Conservation (phyloP, 2,329 filamentous ascomycete genomes). For the Coleophoma cylindrospora region DNA sequence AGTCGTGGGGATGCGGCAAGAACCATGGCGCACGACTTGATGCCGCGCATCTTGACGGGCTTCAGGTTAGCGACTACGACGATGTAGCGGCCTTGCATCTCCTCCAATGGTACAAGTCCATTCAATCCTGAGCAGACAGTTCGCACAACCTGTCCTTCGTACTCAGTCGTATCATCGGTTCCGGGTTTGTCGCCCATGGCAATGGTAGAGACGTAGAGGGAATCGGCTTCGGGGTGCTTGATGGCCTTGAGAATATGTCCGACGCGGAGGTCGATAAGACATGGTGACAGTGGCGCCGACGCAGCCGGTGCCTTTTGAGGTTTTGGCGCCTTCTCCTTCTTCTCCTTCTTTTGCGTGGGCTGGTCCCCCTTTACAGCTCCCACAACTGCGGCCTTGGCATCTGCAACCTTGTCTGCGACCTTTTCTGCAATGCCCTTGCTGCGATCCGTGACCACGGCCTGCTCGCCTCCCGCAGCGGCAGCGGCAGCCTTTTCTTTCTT, state of each 20-base stretch:
- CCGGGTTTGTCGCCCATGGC: slow-evolving; percentile 85
- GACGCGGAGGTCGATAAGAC: slow-evolving; percentile 89
- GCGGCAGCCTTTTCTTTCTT: slow-evolving; percentile 87
- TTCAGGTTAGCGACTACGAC: slow-evolving; percentile 97
- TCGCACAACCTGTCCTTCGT: slow-evolving; percentile 85
- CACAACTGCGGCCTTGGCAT: slow-evolving; percentile 27
- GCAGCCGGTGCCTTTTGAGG: slow-evolving; percentile 60
- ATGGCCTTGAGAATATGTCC: slow-evolving; percentile 96
- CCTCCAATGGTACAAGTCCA: slow-evolving; percentile 83
- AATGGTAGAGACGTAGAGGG: slow-evolving; percentile 91
- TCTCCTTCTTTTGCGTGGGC: slow-evolving; percentile 70
- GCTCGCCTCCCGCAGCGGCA: slow-evolving; percentile 46
- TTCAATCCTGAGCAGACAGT: slow-evolving; percentile 97
- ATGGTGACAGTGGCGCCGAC: slow-evolving; percentile 73
- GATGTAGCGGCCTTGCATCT: slow-evolving; percentile 96
- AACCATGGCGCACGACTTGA: slow-evolving; percentile 82
- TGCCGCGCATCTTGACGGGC: slow-evolving; percentile 97
- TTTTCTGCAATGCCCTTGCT: slow-evolving; percentile 50
- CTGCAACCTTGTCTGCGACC: slow-evolving; percentile 40
- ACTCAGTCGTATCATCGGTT: slow-evolving; percentile 83
- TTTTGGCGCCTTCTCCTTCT: slow-evolving; percentile 85
- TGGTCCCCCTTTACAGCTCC: slow-evolving; percentile 29
- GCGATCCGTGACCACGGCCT: slow-evolving; percentile 50
- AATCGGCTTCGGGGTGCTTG: slow-evolving; percentile 95
- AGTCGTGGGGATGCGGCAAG: slow-evolving; percentile 84